Evolutionary conservation across 1,139 yeast genomes (phyloP).

Genomic region (Yamadazyma atmosphaerica): DNA sequence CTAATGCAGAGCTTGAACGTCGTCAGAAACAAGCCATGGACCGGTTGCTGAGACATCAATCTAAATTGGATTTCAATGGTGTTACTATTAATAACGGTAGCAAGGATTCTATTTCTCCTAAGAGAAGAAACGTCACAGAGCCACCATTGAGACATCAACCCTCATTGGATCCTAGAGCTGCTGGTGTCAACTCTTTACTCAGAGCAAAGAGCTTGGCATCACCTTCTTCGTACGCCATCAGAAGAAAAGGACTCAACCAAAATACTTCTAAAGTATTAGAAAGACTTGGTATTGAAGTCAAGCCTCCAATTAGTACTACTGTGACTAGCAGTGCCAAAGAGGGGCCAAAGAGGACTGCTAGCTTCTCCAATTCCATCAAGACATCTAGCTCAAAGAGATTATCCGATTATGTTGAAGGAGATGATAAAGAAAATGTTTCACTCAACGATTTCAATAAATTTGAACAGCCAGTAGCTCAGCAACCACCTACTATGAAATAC

Average conservation of each 20-base stretch:
- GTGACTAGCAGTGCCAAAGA: not conserved
- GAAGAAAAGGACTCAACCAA: conserved; percentile 21
- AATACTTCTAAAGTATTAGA: conserved; percentile 42
- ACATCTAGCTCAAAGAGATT: conserved; percentile 49
- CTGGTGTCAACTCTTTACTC: conserved; percentile 28
- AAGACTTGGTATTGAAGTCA: conserved; percentile 44
- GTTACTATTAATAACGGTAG: not conserved
- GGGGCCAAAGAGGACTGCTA: not conserved
- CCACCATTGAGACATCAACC: conserved; percentile 17
- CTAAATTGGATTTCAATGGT: conserved; percentile 20
- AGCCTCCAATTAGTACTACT: not conserved
- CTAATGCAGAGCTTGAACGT: conserved; percentile 20
- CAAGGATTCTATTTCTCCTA: conserved; percentile 4
- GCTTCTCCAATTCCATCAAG: conserved; percentile 18
- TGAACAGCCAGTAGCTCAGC: conserved; percentile 11
- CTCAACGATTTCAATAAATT: conserved; percentile 12
- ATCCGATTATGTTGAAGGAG: conserved; percentile 28
- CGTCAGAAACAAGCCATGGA: conserved; percentile 33
- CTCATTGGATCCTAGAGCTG: conserved; percentile 41
- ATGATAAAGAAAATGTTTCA: conserved; percentile 19
- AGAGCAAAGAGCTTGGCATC: conserved; percentile 41
- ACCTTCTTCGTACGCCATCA: conserved; percentile 26
- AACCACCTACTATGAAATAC: conserved; percentile 16
- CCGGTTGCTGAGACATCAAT: conserved; percentile 30
- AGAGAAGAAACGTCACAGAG: conserved; percentile 22